Evolutionary conservation across 495 filamentous ascomycete genomes (phyloP).

Genomic region (Barbatosphaeria neglecta): DNA sequence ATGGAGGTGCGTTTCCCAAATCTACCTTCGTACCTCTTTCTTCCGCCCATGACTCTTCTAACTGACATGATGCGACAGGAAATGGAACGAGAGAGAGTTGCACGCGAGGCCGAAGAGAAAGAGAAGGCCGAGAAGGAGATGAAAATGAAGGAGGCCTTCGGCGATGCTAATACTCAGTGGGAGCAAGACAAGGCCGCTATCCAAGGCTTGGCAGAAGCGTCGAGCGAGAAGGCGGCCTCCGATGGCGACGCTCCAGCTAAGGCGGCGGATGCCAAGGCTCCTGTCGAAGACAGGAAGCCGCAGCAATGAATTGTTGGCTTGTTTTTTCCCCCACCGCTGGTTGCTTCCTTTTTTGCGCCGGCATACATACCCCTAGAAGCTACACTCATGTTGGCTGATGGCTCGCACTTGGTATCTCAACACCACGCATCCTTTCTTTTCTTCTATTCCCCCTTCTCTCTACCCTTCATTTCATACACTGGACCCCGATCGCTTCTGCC

Average conservation of each 20-base stretch:
- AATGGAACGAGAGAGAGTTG: conserved; percentile 72
- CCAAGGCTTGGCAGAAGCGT: conserved; percentile 51
- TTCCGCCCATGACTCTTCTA: neutral
- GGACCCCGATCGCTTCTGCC: too few relatives aligned
- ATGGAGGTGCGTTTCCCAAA: conserved; percentile 56
- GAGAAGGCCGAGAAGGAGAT: conserved; percentile 52
- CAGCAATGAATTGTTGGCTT: neutral
- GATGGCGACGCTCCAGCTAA: conserved; percentile 9
- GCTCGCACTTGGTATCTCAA: too few relatives aligned
- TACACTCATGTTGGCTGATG: too few relatives aligned
- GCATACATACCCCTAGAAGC: too few relatives aligned
- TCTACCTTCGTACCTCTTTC: neutral
- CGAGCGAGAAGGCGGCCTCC: conserved; percentile 35
- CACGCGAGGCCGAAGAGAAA: conserved; percentile 60
- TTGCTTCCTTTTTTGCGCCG: neutral
- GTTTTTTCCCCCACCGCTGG: neutral
- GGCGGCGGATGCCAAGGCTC: neutral
- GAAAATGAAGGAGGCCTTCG: conserved; percentile 61
- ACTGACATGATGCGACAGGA: conserved; percentile 37
- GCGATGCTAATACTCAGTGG: conserved; percentile 60
- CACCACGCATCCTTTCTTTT: too few relatives aligned
- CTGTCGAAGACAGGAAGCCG: conserved; percentile 5
- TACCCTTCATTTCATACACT: too few relatives aligned
- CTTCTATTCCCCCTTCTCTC: too few relatives aligned
- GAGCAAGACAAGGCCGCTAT: conserved; percentile 72